A percentile compares a stretch with the other conserved stretches of the same genome.
These are phyloP conservation scores for Termitomyces sp. DNA, from an alignment of 768 basidiomycete species.

Conservation along the genomic window DNA sequence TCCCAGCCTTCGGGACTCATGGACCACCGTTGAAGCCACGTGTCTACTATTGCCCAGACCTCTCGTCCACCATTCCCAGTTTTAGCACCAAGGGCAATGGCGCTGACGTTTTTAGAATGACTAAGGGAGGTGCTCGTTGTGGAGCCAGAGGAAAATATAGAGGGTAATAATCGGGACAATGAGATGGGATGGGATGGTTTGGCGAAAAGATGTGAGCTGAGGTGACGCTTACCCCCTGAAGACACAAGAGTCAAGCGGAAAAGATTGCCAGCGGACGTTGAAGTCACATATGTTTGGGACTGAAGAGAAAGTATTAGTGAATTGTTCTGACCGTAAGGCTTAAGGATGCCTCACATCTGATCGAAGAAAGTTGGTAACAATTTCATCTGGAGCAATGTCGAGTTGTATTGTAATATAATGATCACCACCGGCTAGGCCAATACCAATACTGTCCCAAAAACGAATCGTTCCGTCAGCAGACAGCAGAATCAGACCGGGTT, in stretches of 20 bases:
- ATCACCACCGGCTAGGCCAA: slow-evolving; percentile 76
- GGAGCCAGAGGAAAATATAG: slow-evolving; percentile 37
- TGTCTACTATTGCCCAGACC: slow-evolving; percentile 66
- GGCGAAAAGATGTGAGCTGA: slow-evolving; percentile 56
- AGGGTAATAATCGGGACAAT: slow-evolving; percentile 36
- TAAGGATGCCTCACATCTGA: slow-evolving; percentile 44
- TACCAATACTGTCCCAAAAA: slow-evolving; percentile 86
- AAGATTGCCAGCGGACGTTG: slow-evolving; percentile 62
- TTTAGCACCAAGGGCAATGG: slow-evolving; percentile 46
- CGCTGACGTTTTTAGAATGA: slow-evolving; percentile 56
- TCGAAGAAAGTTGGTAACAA: slow-evolving; percentile 61
- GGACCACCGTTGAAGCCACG: slow-evolving; percentile 65
- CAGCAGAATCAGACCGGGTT: slow-evolving; percentile 83
- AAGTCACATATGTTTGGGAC: slow-evolving; percentile 62
- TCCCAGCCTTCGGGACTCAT: slow-evolving; percentile 68
- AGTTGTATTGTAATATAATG: slow-evolving; percentile 49
- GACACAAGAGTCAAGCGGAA: slow-evolving; percentile 63
- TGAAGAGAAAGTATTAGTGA: slow-evolving; percentile 18
- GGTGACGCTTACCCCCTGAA: slow-evolving; percentile 60
- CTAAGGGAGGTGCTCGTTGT: slow-evolving; percentile 30
- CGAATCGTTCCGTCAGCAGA: slow-evolving; percentile 66
- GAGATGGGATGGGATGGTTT: slow-evolving; percentile 42
- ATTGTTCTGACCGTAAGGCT: slow-evolving; percentile 2
- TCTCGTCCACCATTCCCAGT: slow-evolving; percentile 42
- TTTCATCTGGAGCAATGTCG: slow-evolving; percentile 47